A percentile compares a stretch with the other conserved stretches of the same genome.
Conservation (phyloP, 1,139 yeast genomes). For the Nakaseomyces delphensis region DNA sequence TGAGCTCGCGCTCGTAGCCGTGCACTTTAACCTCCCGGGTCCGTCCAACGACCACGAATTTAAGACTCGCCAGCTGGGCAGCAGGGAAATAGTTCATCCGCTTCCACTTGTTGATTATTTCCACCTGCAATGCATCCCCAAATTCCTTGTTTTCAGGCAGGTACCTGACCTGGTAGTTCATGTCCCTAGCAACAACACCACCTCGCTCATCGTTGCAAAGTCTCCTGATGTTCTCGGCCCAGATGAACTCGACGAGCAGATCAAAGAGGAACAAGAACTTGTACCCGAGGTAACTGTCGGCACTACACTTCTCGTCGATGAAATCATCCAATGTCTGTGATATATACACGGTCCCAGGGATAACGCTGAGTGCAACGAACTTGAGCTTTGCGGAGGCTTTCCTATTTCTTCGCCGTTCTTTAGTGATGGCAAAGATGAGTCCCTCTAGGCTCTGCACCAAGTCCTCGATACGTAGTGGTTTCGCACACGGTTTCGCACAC, state of each 20-base stretch:
- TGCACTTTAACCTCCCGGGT: neutral
- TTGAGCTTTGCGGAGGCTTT: neutral
- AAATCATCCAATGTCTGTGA: neutral
- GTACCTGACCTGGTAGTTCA: neutral
- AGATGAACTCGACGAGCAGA: constrained; percentile 1
- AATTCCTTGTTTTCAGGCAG: neutral
- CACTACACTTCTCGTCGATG: neutral
- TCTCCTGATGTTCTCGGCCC: neutral
- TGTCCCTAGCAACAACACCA: neutral
- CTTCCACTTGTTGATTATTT: neutral
- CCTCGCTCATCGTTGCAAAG: neutral
- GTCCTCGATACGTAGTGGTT: neutral
- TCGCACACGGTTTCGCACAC: too few species aligned
- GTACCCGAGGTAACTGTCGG: neutral
- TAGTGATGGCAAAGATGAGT: neutral
- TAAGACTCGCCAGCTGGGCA: neutral
- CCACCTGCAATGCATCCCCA: neutral
- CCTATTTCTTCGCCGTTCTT: neutral
- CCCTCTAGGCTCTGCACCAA: neutral
- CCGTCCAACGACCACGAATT: neutral
- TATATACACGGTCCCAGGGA: neutral
- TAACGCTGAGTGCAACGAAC: neutral
- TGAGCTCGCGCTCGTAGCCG: neutral
- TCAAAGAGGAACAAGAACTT: constrained; percentile 2
- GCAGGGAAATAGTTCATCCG: neutral